Evolutionary conservation across 2,329 filamentous ascomycete genomes (phyloP), one percentile per base, ranked within the genome.

Genomic region (Laburnicola sp.): DNA sequence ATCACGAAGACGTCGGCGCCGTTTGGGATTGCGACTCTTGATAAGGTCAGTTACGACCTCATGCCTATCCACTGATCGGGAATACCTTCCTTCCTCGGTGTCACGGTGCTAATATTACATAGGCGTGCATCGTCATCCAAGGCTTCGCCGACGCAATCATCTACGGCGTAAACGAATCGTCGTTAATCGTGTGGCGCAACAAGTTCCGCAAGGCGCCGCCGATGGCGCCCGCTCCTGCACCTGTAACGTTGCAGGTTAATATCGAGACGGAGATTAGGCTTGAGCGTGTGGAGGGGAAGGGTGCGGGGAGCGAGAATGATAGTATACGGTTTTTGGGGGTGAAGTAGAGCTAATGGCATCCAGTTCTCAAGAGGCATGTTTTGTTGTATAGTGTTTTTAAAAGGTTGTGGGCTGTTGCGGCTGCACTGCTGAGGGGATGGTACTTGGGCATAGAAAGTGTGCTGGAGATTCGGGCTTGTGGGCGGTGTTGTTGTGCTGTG

Each of bases 121-220:
- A 66, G 63, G 52, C 58, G 6, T 74, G 74, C 45, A 74, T 77
- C 41, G 75, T 76, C 0, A 56, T 75, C 3, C 74, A 76, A 53
- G 74, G 75, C 6, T 65, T 76, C 26, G 65, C 72, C 6, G 74
- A 76, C 52, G 73, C 75, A 5, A 44, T 76, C 32, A 74, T 76
- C 22, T 76, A 76, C 54, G 74, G 74, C 51, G 34, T 62, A 10
- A 63, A 60, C 41, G 59, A 64, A 41, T 54, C 53, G 2, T 59
- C 53, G 9, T 9, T 58, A 1, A 32, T 28, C 23, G 59, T 51
- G 4, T 64, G 61, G 61, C 55, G 59, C 22, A 55, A 53, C 1
- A 35, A 50, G 11, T 56, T 63, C 43, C 35, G 39, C 10, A 48
- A 22, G n/a, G 32, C 22, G 3, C 41, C 54, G 7, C 49, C 51